Evolutionary conservation across 148 eudicot genomes (phyloP).

Genomic region (Camellia sinensis): DNA sequence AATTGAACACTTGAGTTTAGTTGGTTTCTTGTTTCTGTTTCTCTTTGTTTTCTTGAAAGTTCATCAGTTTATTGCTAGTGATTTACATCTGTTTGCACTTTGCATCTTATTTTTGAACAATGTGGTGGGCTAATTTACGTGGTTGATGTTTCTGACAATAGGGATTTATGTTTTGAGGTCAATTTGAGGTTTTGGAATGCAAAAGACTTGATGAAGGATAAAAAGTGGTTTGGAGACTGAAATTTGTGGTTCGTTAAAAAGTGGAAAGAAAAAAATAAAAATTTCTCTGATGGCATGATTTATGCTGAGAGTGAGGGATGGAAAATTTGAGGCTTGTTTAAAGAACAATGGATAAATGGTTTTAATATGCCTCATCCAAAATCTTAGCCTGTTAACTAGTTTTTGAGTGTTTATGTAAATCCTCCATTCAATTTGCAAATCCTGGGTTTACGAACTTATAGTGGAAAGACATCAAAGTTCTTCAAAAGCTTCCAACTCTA

Average conservation of each 20-base stretch:
- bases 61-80: not conserved
- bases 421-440: not conserved
- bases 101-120: not conserved
- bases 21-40: not conserved
- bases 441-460: not conserved
- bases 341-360: not conserved
- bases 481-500: not conserved
- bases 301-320: not conserved
- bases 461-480: not conserved
- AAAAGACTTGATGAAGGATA: not conserved
- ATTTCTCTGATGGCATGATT: not conserved
- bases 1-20: not conserved
- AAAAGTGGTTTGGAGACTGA: not conserved
- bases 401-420: not conserved
- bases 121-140: not conserved
- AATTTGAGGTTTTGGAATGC: not conserved
- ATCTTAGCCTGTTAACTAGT: not conserved
- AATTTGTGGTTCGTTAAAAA: not conserved
- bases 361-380: not conserved
- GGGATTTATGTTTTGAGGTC: not conserved
- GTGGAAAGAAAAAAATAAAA: constrained; percentile 1
- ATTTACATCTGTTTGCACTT: not conserved
- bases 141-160: not conserved
- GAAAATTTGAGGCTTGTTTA: not conserved
- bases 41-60: not conserved